Percentiles rank a stretch among this genome's conserved stretches.
phyloP scores from a whole-genome alignment of 192 early-diverging fungal genomes.

The Entomortierella lignicola region DNA sequence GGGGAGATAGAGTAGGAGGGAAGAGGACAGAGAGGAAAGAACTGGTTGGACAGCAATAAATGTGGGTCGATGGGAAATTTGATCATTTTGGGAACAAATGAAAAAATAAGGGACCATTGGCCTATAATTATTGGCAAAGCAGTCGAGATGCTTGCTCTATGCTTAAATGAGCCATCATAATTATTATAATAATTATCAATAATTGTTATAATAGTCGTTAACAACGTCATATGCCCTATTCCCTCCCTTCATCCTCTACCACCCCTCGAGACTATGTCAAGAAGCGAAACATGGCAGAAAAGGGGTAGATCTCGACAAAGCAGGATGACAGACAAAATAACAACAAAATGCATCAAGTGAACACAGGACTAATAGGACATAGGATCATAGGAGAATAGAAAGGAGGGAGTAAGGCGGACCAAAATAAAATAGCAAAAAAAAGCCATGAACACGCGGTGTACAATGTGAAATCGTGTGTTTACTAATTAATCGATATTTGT shows the following conservation, averaged over 20 bases:
- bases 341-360: background rate
- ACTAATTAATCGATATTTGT: background rate
- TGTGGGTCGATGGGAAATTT: constrained; percentile 23
- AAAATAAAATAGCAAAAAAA: background rate
- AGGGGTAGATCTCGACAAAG: background rate
- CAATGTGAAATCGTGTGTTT: background rate
- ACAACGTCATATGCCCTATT: too few species aligned
- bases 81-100: constrained; percentile 7
- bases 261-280: too few species aligned
- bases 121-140: background rate
- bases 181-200: too few species aligned
- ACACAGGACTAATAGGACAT: background rate
- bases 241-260: too few species aligned
- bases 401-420: background rate
- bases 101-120: background rate
- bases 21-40: background rate
- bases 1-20: background rate
- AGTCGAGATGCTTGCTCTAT: background rate
- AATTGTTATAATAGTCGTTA: too few species aligned
- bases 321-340: background rate
- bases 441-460: background rate
- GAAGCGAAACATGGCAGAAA: background rate
- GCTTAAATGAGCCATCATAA: too few species aligned
- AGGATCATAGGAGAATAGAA: background rate
- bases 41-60: background rate